Base-by-base conservation (phyloP, 2,329 filamentous ascomycete species). In the Sarocladiaceae sp. region DNA sequence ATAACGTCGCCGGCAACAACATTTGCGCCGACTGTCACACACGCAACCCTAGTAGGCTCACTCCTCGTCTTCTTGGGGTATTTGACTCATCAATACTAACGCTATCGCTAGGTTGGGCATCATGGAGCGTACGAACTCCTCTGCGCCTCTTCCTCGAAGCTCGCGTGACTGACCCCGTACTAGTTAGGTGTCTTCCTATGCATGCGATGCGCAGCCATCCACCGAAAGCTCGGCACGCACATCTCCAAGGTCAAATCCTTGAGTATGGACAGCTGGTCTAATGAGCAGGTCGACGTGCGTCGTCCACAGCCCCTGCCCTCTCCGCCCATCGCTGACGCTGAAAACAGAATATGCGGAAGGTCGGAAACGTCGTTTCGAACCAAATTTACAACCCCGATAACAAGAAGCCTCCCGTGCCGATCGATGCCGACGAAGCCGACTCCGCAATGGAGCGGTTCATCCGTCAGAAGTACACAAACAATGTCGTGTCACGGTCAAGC, bases 161-260 rank as follows among this genome's bases (percentile, higher is more conserved):
- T 33, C 18, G 29, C 33, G 42, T 34, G 21, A 34, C 42, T 44
- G 42, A 44, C 42, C 18, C 18, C n/a, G 7, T 18, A 3, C 21
- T 52, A 96, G 87, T 72, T 98, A 67, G 93, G 93, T 48, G 81
- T 97, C 52, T 98, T 98, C 63, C 74, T 98, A 42, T 98, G 93
- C 69, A 94, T 98, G 86, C 88, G 93, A 62, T 98, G 93, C 73
- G 93, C 90, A 44, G 80, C 89, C 45, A 78, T 97, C 58, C 93
- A 98, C 70, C 87, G 93, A 59, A 97, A 97, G 68, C 74, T 98
- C 58, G 93, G 93, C 49, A 97, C 93, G 32, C 93, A 98, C 65
- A 88, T 98, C 51, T 96, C 90, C 53, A 98, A 98, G 65, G 89
- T 98, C 71, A 98, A 98, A 67, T 97, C 90, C 29, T 67, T 98